phyloP scores from a whole-genome alignment of 164 flowering plant species.

The Santalum album region DNA sequence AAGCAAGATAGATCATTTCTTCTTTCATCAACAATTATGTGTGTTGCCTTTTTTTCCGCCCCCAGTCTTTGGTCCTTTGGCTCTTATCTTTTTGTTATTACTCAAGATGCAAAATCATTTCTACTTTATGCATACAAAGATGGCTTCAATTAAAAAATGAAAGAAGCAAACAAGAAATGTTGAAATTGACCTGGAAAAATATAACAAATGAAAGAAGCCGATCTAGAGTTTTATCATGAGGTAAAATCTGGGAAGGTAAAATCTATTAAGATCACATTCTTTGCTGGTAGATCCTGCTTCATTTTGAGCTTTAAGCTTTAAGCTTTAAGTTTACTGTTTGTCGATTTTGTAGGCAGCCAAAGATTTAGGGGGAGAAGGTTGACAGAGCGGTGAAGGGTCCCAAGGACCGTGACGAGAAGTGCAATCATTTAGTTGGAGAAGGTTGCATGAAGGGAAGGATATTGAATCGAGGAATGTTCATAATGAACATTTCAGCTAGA shows the following conservation, averaged over 20 bases:
- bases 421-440: constrained; percentile 82
- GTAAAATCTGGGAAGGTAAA: constrained; percentile 93
- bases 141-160: constrained; percentile 91
- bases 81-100: too few species aligned
- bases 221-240: constrained; percentile 95
- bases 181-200: constrained; percentile 69
- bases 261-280: neutral
- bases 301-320: neutral
- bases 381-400: constrained; percentile 90
- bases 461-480: constrained; percentile 96
- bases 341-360: constrained; percentile 48
- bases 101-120: too few species aligned
- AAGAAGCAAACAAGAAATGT: constrained; percentile 86
- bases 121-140: too few species aligned
- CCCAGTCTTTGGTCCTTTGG: too few species aligned
- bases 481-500: constrained; percentile 98
- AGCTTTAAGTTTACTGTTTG: neutral
- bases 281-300: neutral
- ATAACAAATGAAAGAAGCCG: constrained; percentile 82
- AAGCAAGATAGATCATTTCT: too few species aligned
- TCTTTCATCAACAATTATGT: too few species aligned
- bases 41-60: too few species aligned
- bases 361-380: constrained; percentile 69
- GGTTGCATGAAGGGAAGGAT: constrained; percentile 87
- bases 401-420: constrained; percentile 63